A percentile compares a stretch with the other conserved stretches of the same genome.
Evolutionary conservation across 257 asterid species (phyloP).

Genomic region (Scutellaria galericulata): DNA sequence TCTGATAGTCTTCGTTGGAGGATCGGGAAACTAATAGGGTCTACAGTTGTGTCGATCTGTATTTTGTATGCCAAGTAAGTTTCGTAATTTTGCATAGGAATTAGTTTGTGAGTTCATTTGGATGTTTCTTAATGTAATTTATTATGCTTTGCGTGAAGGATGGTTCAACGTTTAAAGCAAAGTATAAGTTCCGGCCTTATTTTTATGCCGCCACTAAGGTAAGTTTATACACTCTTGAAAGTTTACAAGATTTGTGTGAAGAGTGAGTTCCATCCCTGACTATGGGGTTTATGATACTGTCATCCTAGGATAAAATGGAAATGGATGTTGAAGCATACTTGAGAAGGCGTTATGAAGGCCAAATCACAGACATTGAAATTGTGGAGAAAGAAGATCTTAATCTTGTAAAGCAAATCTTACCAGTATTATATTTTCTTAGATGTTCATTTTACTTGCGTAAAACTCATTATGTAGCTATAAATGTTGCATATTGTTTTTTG

Average conservation of each 20-base stretch:
- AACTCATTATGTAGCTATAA: conserved; percentile 23
- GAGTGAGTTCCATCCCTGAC: conserved; percentile 9
- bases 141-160: conserved; percentile 62
- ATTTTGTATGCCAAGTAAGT: conserved; percentile 93
- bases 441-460: not conserved
- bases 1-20: conserved; percentile 86
- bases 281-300: conserved; percentile 29
- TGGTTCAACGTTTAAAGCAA: conserved; percentile 90
- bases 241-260: not conserved
- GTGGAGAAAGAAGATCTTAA: conserved; percentile 90
- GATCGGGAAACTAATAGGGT: conserved; percentile 81
- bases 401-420: conserved; percentile 61
- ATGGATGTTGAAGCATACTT: conserved; percentile 93
- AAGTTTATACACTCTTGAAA: conserved; percentile 20
- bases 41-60: conserved; percentile 89
- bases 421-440: conserved; percentile 22
- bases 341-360: conserved; percentile 92
- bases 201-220: conserved; percentile 97
- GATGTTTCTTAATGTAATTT: conserved; percentile 14
- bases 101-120: not conserved
- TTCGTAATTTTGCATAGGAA: conserved; percentile 16
- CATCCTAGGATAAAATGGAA: conserved; percentile 77
- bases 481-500: conserved; percentile 5
- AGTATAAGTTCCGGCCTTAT: conserved; percentile 90
- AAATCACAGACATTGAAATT: conserved; percentile 84